Conservation (phyloP, 176 grass and related monocot genomes). For the Neostapfia colusana region DNA sequence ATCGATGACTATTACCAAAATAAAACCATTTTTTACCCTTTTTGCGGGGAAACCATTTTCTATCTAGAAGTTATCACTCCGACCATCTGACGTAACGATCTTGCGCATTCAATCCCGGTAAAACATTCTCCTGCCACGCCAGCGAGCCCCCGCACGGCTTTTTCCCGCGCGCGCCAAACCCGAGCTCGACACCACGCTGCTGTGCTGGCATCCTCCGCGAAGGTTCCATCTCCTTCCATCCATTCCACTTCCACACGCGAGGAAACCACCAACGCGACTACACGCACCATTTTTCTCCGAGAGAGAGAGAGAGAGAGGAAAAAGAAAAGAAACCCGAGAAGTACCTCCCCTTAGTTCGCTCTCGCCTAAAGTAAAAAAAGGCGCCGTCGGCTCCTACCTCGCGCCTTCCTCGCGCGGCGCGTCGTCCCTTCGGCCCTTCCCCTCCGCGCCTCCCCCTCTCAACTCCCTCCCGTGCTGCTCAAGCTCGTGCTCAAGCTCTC, state of each 20-base stretch:
- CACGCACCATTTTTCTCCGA: neutral
- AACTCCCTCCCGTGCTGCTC: neutral
- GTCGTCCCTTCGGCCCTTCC: neutral
- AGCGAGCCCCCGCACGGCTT: neutral
- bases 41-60: too few species aligned
- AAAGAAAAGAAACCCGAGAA: neutral
- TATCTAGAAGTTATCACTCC: neutral
- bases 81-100: neutral
- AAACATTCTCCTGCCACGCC: conserved; percentile 5
- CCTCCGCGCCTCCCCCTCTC: neutral
- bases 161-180: conserved; percentile 33
- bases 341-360: conserved; percentile 16
- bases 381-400: conserved; percentile 44
- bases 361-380: conserved; percentile 36
- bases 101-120: neutral
- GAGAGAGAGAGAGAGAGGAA: neutral
- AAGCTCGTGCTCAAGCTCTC: neutral
- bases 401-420: conserved; percentile 43
- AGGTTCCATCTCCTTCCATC: conserved; percentile 34
- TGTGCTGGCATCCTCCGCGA: neutral
- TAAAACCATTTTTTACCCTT: too few species aligned
- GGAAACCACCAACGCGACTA: neutral
- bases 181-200: conserved; percentile 7
- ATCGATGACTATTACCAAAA: too few species aligned
- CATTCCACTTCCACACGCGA: conserved; percentile 16